phyloP scores from a whole-genome alignment of 129 eudicot species.

The Heracleum sosnowskyi region DNA sequence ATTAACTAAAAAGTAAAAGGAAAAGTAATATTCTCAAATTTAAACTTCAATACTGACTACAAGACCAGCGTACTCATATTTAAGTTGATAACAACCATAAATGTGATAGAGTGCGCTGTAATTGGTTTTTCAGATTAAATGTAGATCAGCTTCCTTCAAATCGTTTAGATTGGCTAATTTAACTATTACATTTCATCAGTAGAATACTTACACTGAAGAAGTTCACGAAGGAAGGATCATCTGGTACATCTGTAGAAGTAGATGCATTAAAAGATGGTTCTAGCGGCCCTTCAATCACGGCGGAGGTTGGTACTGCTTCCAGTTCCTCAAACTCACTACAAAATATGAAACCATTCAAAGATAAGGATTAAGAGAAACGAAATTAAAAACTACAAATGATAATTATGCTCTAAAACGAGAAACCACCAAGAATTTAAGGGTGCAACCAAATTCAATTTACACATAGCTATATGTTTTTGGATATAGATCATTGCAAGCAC shows the following conservation, averaged over 20 bases:
- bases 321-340: constrained; percentile 73
- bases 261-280: constrained; percentile 49
- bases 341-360: not conserved
- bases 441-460: not conserved
- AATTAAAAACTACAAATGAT: not conserved
- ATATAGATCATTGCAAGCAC: not conserved
- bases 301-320: constrained; percentile 63
- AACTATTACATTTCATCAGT: not conserved
- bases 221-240: constrained; percentile 55
- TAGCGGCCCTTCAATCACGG: constrained; percentile 62
- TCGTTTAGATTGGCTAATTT: not conserved
- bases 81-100: not conserved
- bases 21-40: too few species aligned
- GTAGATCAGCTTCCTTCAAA: not conserved
- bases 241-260: constrained; percentile 36
- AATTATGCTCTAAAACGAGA: not conserved
- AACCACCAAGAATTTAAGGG: not conserved
- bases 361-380: not conserved
- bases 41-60: too few species aligned
- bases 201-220: constrained; percentile 54
- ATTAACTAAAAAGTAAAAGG: not conserved
- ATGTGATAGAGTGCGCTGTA: not conserved
- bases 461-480: not conserved
- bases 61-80: not conserved
- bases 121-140: not conserved